Evolutionary conservation across 306 rosid genomes (phyloP).

Genomic region (Gillenia trifoliata): DNA sequence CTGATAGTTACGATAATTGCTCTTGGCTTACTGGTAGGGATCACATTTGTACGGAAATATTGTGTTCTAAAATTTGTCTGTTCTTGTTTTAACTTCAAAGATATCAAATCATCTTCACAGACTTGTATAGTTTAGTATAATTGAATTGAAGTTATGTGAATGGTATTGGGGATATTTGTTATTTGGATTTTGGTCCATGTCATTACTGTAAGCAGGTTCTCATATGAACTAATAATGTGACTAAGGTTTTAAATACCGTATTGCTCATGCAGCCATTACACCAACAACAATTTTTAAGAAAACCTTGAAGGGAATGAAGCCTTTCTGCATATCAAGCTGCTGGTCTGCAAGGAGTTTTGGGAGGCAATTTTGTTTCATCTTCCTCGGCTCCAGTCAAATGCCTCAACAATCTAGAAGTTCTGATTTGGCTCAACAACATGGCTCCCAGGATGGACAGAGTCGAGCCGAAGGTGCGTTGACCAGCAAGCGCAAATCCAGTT

Average conservation of each 20-base stretch:
- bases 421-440: slow-evolving; percentile 68
- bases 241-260: not conserved
- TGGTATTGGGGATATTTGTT: not conserved
- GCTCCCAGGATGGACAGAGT: slow-evolving; percentile 61
- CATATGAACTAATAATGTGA: not conserved
- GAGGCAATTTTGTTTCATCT: slow-evolving; percentile 53
- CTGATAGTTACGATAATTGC: not conserved
- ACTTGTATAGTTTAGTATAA: not conserved
- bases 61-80: not conserved
- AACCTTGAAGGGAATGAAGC: slow-evolving; percentile 87
- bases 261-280: slow-evolving; percentile 62
- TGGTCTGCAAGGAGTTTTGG: slow-evolving; percentile 61
- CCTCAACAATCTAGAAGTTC: slow-evolving; percentile 75
- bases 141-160: not conserved
- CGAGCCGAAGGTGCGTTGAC: slow-evolving; percentile 72
- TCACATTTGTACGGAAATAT: not conserved
- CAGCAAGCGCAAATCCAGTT: slow-evolving; percentile 63
- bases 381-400: slow-evolving; percentile 56
- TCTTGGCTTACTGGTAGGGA: not conserved
- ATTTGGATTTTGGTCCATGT: not conserved
- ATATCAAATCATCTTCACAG: not conserved
- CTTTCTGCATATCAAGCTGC: slow-evolving; percentile 68
- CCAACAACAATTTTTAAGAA: slow-evolving; percentile 74
- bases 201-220: not conserved
- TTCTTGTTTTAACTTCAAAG: not conserved